phyloP scores from a whole-genome alignment of 495 filamentous ascomycete genomes.

The Lasiosphaeria hispida region DNA sequence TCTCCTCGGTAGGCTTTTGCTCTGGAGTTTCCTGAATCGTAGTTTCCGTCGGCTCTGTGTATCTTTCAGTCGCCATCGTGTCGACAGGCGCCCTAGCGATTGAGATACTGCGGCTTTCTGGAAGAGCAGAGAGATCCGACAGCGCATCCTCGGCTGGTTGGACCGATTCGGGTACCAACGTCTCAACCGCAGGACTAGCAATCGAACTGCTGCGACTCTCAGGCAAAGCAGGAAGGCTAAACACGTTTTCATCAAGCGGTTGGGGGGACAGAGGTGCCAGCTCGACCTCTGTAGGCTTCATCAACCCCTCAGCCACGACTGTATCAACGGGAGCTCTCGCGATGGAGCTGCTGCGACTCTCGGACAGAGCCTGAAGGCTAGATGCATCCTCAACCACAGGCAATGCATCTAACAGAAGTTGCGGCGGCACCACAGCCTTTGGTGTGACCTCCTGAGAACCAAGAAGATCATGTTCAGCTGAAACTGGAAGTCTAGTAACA shows the following conservation, averaged over 20 bases:
- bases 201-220: conserved; percentile 3
- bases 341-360: conserved; percentile 15
- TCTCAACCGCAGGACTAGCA: background rate
- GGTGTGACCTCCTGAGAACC: conserved; percentile 37
- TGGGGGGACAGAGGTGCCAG: too few relatives aligned
- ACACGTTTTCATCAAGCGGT: background rate
- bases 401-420: background rate
- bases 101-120: conserved; percentile 9
- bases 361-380: conserved; percentile 15
- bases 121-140: background rate
- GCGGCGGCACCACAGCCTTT: conserved; percentile 18
- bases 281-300: too few relatives aligned
- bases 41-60: too few relatives aligned
- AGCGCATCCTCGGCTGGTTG: background rate
- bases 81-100: background rate
- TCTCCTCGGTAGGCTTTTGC: too few relatives aligned
- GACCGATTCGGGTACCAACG: background rate
- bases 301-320: too few relatives aligned
- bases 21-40: too few relatives aligned
- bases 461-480: conserved; percentile 19
- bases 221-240: background rate
- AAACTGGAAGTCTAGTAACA: conserved; percentile 24
- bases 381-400: conserved; percentile 5
- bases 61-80: too few relatives aligned
- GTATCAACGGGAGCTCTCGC: background rate